Conservation (phyloP, 805 yeast species). For the Suhomyces sp. region DNA sequence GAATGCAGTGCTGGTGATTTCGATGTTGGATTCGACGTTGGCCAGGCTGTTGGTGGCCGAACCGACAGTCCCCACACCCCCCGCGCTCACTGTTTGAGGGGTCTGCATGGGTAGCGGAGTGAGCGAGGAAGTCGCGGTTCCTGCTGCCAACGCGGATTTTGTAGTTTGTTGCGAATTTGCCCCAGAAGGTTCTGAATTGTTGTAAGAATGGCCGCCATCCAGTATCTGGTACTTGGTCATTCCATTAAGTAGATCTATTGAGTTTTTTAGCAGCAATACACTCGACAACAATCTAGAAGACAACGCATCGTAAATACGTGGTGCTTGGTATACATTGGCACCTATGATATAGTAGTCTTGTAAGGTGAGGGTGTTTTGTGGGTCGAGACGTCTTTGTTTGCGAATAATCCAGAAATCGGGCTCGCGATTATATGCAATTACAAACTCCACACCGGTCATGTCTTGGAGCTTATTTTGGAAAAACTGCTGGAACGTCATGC, state of each 20-base stretch:
- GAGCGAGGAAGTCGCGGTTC: conserved; percentile 2
- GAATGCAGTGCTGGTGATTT: conserved; percentile 29
- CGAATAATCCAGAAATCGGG: conserved; percentile 92
- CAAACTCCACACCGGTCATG: conserved; percentile 85
- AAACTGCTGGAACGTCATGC: conserved; percentile 32
- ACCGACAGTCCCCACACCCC: conserved; percentile 7
- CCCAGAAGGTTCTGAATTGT: conserved; percentile 11
- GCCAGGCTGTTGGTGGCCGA: conserved; percentile 7
- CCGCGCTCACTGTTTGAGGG: conserved; percentile 13
- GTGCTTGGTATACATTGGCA: conserved; percentile 90
- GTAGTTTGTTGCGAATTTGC: conserved; percentile 7
- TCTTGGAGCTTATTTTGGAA: conserved; percentile 60
- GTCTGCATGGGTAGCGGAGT: conserved; percentile 14
- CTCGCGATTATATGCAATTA: conserved; percentile 69
- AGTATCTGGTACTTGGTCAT: conserved; percentile 31
- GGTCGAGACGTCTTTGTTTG: conserved; percentile 66
- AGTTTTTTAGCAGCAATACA: conserved; percentile 33
- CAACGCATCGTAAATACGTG: conserved; percentile 67
- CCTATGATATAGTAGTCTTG: conserved; percentile 88
- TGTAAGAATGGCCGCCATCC: conserved; percentile 35
- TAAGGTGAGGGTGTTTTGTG: conserved; percentile 50
- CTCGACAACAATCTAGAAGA: conserved; percentile 58
- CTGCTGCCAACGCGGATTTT: conserved; percentile 5
- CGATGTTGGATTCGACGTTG: conserved; percentile 14
- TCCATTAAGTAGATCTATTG: conserved; percentile 30